phyloP scores from a whole-genome alignment of 2,329 filamentous ascomycete species.

The Ophiostoma fasciatum region DNA sequence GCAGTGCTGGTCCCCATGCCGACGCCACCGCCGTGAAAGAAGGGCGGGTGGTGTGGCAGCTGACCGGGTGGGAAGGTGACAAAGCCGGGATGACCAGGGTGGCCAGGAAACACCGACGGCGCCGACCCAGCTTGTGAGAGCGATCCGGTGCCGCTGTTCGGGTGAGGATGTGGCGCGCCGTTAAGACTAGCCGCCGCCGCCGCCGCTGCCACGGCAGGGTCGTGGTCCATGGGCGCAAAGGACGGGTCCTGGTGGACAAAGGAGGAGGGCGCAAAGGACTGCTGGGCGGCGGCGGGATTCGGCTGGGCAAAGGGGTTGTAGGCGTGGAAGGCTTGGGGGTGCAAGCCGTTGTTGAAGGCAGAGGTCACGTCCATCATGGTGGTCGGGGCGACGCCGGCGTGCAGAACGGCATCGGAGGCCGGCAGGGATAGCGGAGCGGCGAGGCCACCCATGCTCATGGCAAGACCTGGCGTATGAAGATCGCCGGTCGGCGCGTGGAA shows the following conservation, averaged over 20 bases:
- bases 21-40: constrained; percentile 2
- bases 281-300: constrained; percentile 39
- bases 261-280: constrained; percentile 58
- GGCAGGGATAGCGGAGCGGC: constrained; percentile 72
- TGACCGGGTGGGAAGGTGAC: constrained; percentile 6
- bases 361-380: constrained; percentile 50
- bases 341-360: constrained; percentile 43
- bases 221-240: constrained; percentile 67
- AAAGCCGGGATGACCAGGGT: constrained; percentile 4
- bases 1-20: constrained; percentile 1
- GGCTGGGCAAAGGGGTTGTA: constrained; percentile 64
- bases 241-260: constrained; percentile 70
- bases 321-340: constrained; percentile 37
- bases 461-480: constrained; percentile 67
- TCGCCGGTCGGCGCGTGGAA: constrained; percentile 78
- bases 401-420: constrained; percentile 49
- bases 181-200: too few relatives aligned
- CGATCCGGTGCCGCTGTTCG: too few relatives aligned
- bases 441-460: constrained; percentile 60
- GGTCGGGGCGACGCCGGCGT: constrained; percentile 30
- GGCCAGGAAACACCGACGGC: constrained; percentile 1
- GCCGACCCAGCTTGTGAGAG: too few relatives aligned
- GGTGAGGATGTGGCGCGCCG: too few relatives aligned
- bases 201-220: constrained; percentile 37
- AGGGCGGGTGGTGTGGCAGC: constrained; percentile 1